A percentile compares a stretch with the other conserved stretches of the same genome.
phyloP scores from a whole-genome alignment of 768 basidiomycete genomes.

The Lactarius akahatsu region DNA sequence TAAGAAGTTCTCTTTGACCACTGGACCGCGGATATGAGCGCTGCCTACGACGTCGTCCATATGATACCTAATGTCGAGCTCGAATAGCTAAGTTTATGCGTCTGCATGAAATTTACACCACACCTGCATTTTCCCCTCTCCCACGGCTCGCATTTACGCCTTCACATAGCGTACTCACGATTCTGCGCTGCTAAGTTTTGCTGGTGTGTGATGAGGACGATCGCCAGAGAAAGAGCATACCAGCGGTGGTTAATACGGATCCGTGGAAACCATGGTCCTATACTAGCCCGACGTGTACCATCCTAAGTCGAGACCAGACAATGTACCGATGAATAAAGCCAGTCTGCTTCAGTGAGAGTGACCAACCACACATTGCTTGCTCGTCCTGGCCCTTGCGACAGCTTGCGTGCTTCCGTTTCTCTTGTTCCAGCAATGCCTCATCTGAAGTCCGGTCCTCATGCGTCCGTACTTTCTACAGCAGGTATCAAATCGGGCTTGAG shows the following conservation, averaged over 20 bases:
- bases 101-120: conserved; percentile 72
- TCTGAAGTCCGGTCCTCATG: not conserved
- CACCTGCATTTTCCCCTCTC: conserved; percentile 37
- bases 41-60: conserved; percentile 60
- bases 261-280: too few species aligned
- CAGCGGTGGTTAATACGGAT: too few species aligned
- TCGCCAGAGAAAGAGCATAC: too few species aligned
- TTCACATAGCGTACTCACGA: too few species aligned
- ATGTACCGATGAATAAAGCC: too few species aligned
- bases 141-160: conserved; percentile 33
- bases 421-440: not conserved
- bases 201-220: too few species aligned
- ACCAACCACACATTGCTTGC: too few species aligned
- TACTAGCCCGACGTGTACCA: too few species aligned
- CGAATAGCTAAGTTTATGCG: conserved; percentile 53
- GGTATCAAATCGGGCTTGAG: not conserved
- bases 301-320: too few species aligned
- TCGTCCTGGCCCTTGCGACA: not conserved
- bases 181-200: too few species aligned
- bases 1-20: conserved; percentile 44
- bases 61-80: conserved; percentile 37
- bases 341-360: too few species aligned
- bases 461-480: not conserved
- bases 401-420: not conserved
- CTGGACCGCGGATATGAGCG: conserved; percentile 53